These are phyloP conservation scores for Hydnum rufescens DNA, from an alignment of 768 basidiomycete genomes.

Conservation along the genomic window DNA sequence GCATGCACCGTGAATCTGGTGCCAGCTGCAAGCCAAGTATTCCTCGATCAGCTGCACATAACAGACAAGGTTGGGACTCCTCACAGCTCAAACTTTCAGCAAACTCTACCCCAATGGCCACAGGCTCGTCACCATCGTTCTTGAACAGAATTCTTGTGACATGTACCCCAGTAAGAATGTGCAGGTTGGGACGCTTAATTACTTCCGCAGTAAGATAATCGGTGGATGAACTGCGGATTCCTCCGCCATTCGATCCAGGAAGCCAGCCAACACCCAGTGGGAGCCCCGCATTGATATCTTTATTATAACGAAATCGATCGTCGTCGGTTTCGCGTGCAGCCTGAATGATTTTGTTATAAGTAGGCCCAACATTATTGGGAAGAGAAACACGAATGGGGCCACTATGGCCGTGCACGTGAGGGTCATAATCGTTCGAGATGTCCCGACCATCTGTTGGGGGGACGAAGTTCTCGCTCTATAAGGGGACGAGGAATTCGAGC, in stretches of 20 bases:
- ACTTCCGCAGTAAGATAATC: not conserved
- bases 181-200: conserved; percentile 45
- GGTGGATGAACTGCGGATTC: not conserved
- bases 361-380: not conserved
- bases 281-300: not conserved
- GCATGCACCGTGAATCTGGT: conserved; percentile 1
- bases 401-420: conserved; percentile 18
- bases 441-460: conserved; percentile 23
- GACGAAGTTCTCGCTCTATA: conserved; percentile 22
- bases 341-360: not conserved
- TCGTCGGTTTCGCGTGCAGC: not conserved
- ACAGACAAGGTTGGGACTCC: conserved; percentile 13
- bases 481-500: not conserved
- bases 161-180: conserved; percentile 33
- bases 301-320: not conserved
- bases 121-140: conserved; percentile 10
- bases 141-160: conserved; percentile 32
- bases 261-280: not conserved
- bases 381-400: not conserved
- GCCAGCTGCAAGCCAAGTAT: not conserved
- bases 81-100: conserved; percentile 15
- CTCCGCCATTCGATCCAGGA: not conserved
- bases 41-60: not conserved
- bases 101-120: conserved; percentile 30
- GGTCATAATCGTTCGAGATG: conserved; percentile 21